Conservation (phyloP, 2,329 filamentous ascomycete genomes). For the Colletotrichum musae region DNA sequence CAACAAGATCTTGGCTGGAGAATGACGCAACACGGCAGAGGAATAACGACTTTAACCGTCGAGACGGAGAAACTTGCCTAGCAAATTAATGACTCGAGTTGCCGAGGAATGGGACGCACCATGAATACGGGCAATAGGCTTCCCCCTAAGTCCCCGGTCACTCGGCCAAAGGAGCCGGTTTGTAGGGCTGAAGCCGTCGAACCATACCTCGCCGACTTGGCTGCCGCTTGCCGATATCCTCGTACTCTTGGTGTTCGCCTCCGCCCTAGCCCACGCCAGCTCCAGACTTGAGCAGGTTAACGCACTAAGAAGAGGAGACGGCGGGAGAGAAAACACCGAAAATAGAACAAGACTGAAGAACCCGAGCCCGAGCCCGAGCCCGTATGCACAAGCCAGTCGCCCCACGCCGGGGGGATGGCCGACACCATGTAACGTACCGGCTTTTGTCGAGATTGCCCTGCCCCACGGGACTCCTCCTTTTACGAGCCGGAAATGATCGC, state of each 20-base stretch:
- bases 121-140: neutral
- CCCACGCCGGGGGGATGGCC: conserved; percentile 23
- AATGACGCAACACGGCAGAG: too few relatives aligned
- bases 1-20: too few relatives aligned
- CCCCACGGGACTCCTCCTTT: conserved; percentile 21
- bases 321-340: neutral
- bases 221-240: neutral
- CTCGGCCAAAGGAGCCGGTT: neutral
- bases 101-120: neutral
- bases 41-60: too few relatives aligned
- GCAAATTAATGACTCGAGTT: too few relatives aligned
- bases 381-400: conserved; percentile 22
- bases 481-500: conserved; percentile 28
- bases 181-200: conserved; percentile 3
- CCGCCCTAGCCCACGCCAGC: neutral
- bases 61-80: too few relatives aligned
- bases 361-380: neutral
- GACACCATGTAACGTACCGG: conserved; percentile 11
- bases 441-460: conserved; percentile 21
- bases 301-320: neutral
- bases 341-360: conserved; percentile 18
- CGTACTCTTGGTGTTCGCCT: neutral
- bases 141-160: neutral
- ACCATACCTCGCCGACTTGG: neutral
- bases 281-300: neutral